phyloP scores from a whole-genome alignment of 805 yeast species.

The Saccharomycopsis babjevae region DNA sequence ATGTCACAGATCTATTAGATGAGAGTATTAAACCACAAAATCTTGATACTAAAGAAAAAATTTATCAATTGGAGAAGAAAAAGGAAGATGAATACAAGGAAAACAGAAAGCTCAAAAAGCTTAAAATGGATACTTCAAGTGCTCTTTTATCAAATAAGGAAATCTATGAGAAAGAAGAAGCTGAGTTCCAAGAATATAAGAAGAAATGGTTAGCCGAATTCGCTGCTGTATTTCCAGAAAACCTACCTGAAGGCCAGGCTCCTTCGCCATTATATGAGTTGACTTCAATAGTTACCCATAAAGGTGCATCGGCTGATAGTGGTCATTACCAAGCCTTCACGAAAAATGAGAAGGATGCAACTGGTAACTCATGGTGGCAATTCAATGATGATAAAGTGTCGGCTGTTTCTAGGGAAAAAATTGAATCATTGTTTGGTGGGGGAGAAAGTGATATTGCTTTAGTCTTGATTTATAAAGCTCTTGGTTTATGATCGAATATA shows the following conservation, averaged over 20 bases:
- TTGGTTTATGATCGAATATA: conserved; percentile 28
- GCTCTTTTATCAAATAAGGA: conserved; percentile 27
- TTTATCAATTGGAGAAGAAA: conserved; percentile 66
- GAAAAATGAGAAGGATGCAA: conserved; percentile 52
- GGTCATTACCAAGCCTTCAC: conserved; percentile 95
- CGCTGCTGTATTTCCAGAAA: conserved; percentile 36
- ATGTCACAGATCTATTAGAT: conserved; percentile 75
- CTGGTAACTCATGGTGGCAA: conserved; percentile 81
- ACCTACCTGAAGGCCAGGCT: conserved; percentile 53
- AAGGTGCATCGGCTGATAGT: conserved; percentile 91
- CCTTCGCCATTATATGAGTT: conserved; percentile 84
- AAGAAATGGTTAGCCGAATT: conserved; percentile 41
- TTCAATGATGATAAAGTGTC: conserved; percentile 89
- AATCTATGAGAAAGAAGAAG: conserved; percentile 40
- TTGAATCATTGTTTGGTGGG: conserved; percentile 88
- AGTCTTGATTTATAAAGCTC: conserved; percentile 74
- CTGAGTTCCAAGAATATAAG: conserved; percentile 30
- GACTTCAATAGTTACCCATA: conserved; percentile 78
- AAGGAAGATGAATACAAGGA: conserved; percentile 64
- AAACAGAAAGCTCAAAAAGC: conserved; percentile 48
- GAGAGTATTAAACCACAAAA: conserved; percentile 62
- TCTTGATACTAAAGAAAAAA: conserved; percentile 62
- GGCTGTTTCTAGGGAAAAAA: conserved; percentile 65
- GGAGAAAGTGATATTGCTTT: conserved; percentile 96
- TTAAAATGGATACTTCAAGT: conserved; percentile 4